A percentile compares a stretch with the other conserved stretches of the same genome.
phyloP scores from a whole-genome alignment of 2,329 filamentous ascomycete species.

The Phaeosphaeriaceae sp. region DNA sequence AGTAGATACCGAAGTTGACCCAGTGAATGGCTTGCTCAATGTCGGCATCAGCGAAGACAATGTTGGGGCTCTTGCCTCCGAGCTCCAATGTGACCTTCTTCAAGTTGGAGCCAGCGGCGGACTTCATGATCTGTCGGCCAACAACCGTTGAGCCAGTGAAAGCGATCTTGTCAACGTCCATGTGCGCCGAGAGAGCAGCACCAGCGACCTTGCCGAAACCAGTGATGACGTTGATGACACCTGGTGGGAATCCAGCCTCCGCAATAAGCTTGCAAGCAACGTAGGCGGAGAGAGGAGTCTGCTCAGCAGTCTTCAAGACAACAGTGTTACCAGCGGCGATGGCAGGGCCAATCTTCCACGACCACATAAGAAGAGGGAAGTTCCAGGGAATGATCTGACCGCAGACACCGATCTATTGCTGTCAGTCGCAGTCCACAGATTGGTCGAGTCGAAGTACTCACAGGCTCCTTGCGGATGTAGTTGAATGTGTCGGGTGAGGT shows the following conservation, averaged over 20 bases:
- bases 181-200: conserved; percentile 76
- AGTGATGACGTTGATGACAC: conserved; percentile 78
- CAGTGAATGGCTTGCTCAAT: conserved; percentile 79
- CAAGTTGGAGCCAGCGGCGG: conserved; percentile 76
- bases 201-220: conserved; percentile 81
- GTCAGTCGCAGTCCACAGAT: too few species aligned
- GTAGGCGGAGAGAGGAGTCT: conserved; percentile 75
- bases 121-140: conserved; percentile 80
- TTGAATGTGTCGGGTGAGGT: conserved; percentile 79
- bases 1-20: conserved; percentile 71
- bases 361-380: conserved; percentile 81
- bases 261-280: conserved; percentile 70
- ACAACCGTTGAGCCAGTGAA: conserved; percentile 81
- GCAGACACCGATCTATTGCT: conserved; percentile 72
- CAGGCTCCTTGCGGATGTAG: conserved; percentile 81
- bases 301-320: conserved; percentile 77
- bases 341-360: conserved; percentile 82
- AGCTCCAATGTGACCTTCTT: conserved; percentile 85
- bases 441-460: too few species aligned
- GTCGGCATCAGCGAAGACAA: conserved; percentile 79
- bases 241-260: conserved; percentile 79
- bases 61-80: conserved; percentile 82
- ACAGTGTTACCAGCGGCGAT: conserved; percentile 75
- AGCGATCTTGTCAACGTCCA: conserved; percentile 83
- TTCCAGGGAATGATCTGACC: conserved; percentile 92